phyloP scores from a whole-genome alignment of 805 yeast species.

The Candida railenensis region DNA sequence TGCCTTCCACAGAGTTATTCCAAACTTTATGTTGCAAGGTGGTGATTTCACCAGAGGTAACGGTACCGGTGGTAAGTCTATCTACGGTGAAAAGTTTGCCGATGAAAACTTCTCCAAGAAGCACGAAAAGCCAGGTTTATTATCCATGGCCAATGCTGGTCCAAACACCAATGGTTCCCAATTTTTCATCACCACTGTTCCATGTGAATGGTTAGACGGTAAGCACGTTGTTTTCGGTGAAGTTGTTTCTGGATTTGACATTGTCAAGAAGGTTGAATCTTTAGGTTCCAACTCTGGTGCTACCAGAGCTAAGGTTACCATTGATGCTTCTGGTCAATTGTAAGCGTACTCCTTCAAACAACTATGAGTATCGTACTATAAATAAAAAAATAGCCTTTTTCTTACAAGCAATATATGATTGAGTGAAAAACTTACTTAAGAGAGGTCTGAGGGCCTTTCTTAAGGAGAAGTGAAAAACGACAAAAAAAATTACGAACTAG shows the following conservation, averaged over 20 bases:
- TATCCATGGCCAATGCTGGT: slow-evolving; percentile 93
- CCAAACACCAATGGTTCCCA: slow-evolving; percentile 92
- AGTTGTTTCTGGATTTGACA: slow-evolving; percentile 62
- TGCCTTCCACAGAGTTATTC: slow-evolving; percentile 95
- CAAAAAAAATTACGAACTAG: neutral
- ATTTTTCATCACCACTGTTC: slow-evolving; percentile 82
- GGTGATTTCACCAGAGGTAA: slow-evolving; percentile 59
- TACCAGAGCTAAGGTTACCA: slow-evolving; percentile 61
- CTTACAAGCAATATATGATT: neutral
- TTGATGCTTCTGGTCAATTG: slow-evolving; percentile 62
- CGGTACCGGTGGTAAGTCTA: slow-evolving; percentile 92
- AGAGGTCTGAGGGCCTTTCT: neutral
- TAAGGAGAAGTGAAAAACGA: neutral
- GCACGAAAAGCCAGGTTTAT: slow-evolving; percentile 77
- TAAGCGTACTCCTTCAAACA: slow-evolving; percentile 15
- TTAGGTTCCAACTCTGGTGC: slow-evolving; percentile 68
- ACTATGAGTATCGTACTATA: no score
- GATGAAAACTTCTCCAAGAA: slow-evolving; percentile 70
- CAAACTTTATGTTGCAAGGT: slow-evolving; percentile 94
- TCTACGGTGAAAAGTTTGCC: slow-evolving; percentile 67
- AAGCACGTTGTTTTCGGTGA: slow-evolving; percentile 79
- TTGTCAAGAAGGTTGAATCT: slow-evolving; percentile 59
- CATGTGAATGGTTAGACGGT: slow-evolving; percentile 77
- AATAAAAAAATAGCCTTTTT: neutral
- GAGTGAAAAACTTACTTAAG: neutral